phyloP scores from a whole-genome alignment of 345 rosid genomes.

The Nasturtium officinale region DNA sequence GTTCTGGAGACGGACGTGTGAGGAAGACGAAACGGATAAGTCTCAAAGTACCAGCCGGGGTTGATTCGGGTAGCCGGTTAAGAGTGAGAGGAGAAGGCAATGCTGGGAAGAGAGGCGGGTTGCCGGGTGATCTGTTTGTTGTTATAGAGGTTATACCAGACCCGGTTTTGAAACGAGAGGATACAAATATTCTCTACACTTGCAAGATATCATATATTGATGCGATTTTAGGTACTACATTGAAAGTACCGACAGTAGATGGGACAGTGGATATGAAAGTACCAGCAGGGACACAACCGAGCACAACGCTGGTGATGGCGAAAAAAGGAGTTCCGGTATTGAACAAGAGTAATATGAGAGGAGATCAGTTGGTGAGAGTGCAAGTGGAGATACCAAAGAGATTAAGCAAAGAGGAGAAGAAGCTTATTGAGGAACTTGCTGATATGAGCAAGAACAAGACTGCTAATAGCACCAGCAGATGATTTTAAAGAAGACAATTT shows the following conservation, averaged over 20 bases:
- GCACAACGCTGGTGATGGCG: constrained; percentile 89
- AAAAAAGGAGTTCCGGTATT: constrained; percentile 93
- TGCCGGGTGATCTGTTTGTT: constrained; percentile 89
- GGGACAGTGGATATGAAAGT: constrained; percentile 91
- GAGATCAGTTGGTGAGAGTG: constrained; percentile 94
- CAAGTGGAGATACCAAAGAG: constrained; percentile 98
- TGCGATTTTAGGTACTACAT: constrained; percentile 82
- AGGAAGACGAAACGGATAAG: constrained; percentile 89
- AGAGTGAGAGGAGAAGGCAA: constrained; percentile 93
- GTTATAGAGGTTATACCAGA: constrained; percentile 85
- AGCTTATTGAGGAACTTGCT: constrained; percentile 83
- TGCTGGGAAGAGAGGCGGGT: constrained; percentile 89
- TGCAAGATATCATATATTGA: constrained; percentile 87
- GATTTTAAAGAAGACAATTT: constrained; percentile 25
- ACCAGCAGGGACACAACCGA: constrained; percentile 90
- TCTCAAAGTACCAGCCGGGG: constrained; percentile 92
- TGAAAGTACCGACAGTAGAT: constrained; percentile 89
- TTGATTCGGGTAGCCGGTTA: constrained; percentile 90
- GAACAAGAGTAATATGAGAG: constrained; percentile 85
- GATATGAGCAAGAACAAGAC: constrained; percentile 87
- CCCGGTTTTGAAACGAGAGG: constrained; percentile 78
- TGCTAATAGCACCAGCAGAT: constrained; percentile 61
- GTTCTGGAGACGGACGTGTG: constrained; percentile 94
- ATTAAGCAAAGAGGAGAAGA: constrained; percentile 86
- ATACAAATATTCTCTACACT: constrained; percentile 74